A percentile compares a stretch with the other conserved stretches of the same genome.
Conservation (phyloP, 345 rosid species). For the Hirschfeldia incana region DNA sequence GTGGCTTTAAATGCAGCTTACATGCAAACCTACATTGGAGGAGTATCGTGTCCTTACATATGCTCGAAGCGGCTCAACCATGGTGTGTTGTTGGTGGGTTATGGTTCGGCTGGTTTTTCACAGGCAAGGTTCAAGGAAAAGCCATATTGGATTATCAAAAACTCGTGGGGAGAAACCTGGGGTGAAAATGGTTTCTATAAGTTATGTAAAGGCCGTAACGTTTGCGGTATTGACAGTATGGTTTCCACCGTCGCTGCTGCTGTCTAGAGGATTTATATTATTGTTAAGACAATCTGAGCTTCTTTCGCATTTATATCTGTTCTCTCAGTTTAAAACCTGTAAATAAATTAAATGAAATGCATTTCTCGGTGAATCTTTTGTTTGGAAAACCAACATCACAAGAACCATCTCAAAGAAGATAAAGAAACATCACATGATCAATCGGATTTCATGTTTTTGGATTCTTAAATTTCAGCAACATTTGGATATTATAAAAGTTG, state of each 20-base stretch:
- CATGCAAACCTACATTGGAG: constrained; percentile 85
- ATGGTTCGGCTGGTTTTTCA: constrained; percentile 76
- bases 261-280: background rate
- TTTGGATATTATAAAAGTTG: no score
- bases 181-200: constrained; percentile 82
- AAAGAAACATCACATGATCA: background rate
- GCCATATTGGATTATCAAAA: constrained; percentile 89
- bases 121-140: constrained; percentile 73
- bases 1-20: constrained; percentile 80
- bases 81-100: constrained; percentile 83
- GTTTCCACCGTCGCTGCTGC: constrained; percentile 84
- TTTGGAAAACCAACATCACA: background rate
- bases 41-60: constrained; percentile 83
- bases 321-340: background rate
- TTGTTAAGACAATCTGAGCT: background rate
- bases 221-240: constrained; percentile 85
- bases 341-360: background rate
- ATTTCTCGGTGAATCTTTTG: background rate
- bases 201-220: constrained; percentile 72
- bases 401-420: background rate
- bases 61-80: constrained; percentile 78
- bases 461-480: no score
- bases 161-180: constrained; percentile 88
- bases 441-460: no score
- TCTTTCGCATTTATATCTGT: background rate